A percentile compares a stretch with the other conserved stretches of the same genome.
Conservation (phyloP, 1,284 basidiomycete genomes). For the Ustilago loliicola region DNA sequence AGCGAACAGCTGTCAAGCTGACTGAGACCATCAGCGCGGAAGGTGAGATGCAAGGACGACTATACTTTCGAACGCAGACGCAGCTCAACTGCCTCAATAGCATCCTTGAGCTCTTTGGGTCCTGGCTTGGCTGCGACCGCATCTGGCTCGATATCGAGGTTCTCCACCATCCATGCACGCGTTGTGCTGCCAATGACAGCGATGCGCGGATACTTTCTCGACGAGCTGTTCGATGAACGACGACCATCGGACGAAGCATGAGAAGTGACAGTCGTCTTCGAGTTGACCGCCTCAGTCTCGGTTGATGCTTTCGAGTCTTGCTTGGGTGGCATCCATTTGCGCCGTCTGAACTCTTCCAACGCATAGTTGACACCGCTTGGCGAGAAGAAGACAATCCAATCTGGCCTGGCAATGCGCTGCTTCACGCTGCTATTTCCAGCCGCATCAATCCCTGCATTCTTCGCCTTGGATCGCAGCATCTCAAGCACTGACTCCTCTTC, state of each 20-base stretch:
- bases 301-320: not conserved
- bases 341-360: conserved; percentile 53
- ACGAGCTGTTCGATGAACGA: not conserved
- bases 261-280: conserved; percentile 31
- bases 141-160: conserved; percentile 58
- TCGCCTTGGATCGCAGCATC: conserved; percentile 32
- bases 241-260: conserved; percentile 13
- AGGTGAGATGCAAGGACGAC: not conserved
- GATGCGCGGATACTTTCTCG: conserved; percentile 54
- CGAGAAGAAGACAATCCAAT: conserved; percentile 70
- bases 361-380: conserved; percentile 67
- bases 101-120: conserved; percentile 61
- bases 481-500: conserved; percentile 41
- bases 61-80: conserved; percentile 34
- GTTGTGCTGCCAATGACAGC: conserved; percentile 65
- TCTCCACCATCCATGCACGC: conserved; percentile 55
- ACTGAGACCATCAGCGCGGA: not conserved
- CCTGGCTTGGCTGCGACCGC: conserved; percentile 62
- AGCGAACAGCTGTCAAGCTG: not conserved
- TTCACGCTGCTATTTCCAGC: conserved; percentile 3
- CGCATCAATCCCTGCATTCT: conserved; percentile 15
- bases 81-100: conserved; percentile 58
- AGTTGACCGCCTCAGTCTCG: conserved; percentile 10
- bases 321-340: conserved; percentile 56
- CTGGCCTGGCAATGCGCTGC: conserved; percentile 44